These are phyloP conservation scores for Dactylellina parvicollis DNA, from an alignment of 2,329 filamentous ascomycete genomes.

Conservation along the genomic window DNA sequence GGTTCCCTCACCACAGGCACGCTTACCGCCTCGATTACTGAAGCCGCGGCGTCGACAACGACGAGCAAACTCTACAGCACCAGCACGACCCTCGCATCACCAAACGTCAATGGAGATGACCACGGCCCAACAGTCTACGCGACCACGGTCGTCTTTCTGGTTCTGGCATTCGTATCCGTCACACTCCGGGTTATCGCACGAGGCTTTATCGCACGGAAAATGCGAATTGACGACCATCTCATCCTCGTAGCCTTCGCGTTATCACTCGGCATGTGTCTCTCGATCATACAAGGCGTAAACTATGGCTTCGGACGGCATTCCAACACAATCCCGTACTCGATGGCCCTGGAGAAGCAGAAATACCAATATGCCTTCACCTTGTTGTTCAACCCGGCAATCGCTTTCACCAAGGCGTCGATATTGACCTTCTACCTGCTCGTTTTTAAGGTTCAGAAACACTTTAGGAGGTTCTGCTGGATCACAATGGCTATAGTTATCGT, in stretches of 20 bases:
- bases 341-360: slow-evolving; percentile 33
- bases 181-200: slow-evolving; percentile 56
- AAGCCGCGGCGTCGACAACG: slow-evolving; percentile 27
- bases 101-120: slow-evolving; percentile 37
- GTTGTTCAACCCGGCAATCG: slow-evolving; percentile 81
- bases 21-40: slow-evolving; percentile 52
- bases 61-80: slow-evolving; percentile 52
- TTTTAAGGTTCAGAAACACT: slow-evolving; percentile 78
- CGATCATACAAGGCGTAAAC: slow-evolving; percentile 67
- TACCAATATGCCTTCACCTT: slow-evolving; percentile 51
- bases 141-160: slow-evolving; percentile 55
- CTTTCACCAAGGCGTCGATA: slow-evolving; percentile 93
- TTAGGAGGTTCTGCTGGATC: slow-evolving; percentile 82
- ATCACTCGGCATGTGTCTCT: slow-evolving; percentile 64
- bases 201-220: slow-evolving; percentile 54
- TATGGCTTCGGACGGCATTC: slow-evolving; percentile 63
- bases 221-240: slow-evolving; percentile 56
- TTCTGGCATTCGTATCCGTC: slow-evolving; percentile 56
- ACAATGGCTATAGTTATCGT: slow-evolving; percentile 81
- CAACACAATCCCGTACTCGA: slow-evolving; percentile 59
- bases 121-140: slow-evolving; percentile 52
- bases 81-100: slow-evolving; percentile 31
- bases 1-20: slow-evolving; percentile 51
- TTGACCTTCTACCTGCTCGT: slow-evolving; percentile 88
- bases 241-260: slow-evolving; percentile 58